These are phyloP conservation scores for Hirsutella minnesotensis DNA, from an alignment of 2,329 filamentous ascomycete species.

Conservation along the genomic window DNA sequence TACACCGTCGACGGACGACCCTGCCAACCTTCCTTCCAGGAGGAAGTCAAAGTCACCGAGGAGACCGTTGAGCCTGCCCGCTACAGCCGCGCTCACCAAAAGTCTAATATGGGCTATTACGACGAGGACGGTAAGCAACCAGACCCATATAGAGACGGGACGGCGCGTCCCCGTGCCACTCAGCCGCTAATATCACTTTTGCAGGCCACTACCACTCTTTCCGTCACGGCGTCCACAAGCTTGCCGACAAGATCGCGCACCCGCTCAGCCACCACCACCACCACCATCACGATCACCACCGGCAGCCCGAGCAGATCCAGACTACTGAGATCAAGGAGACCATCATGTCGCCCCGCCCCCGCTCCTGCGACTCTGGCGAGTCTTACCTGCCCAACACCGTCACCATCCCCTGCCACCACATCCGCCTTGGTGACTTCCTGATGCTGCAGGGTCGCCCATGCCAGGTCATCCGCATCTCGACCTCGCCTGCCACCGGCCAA, in stretches of 20 bases:
- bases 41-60: constrained; percentile 49
- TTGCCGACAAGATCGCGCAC: constrained; percentile 42
- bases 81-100: constrained; percentile 26
- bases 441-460: constrained; percentile 98
- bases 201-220: constrained; percentile 48
- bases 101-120: constrained; percentile 54
- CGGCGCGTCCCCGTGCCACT: not conserved
- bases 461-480: constrained; percentile 99
- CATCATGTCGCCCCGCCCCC: constrained; percentile 15
- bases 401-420: constrained; percentile 98
- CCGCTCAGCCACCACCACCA: constrained; percentile 34
- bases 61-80: constrained; percentile 51
- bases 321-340: constrained; percentile 13
- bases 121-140: constrained; percentile 44
- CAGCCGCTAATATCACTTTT: not conserved
- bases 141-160: not conserved
- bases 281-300: constrained; percentile 32
- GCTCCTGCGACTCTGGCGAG: constrained; percentile 16
- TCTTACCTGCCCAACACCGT: constrained; percentile 63
- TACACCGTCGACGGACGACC: constrained; percentile 25
- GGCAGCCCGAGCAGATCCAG: constrained; percentile 29
- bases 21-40: constrained; percentile 35
- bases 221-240: constrained; percentile 43
- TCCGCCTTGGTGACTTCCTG: constrained; percentile 96
- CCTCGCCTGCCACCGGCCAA: constrained; percentile 94